These are phyloP conservation scores for Aspergillus sp. DNA, from an alignment of 2,329 filamentous ascomycete genomes.

Conservation along the genomic window DNA sequence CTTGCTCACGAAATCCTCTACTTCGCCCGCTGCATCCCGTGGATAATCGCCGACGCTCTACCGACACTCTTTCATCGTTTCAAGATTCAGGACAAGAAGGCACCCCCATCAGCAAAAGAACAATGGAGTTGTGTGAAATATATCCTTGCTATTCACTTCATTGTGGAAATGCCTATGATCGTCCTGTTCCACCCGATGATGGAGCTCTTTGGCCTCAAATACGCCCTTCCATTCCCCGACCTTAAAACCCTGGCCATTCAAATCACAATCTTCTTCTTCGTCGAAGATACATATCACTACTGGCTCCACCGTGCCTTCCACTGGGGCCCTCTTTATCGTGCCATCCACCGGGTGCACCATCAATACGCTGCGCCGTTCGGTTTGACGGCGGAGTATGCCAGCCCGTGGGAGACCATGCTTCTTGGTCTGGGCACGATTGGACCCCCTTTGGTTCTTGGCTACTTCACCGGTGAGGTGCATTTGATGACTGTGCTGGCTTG, in stretches of 20 bases:
- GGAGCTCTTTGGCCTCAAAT: slow-evolving; percentile 83
- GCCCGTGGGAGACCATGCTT: slow-evolving; percentile 91
- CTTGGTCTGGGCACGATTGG: slow-evolving; percentile 83
- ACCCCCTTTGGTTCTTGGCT: slow-evolving; percentile 76
- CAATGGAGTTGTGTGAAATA: slow-evolving; percentile 90
- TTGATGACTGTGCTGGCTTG: slow-evolving; percentile 94
- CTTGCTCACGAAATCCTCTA: slow-evolving; percentile 89
- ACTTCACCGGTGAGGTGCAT: slow-evolving; percentile 79
- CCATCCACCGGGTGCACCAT: slow-evolving; percentile 97
- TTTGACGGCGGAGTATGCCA: slow-evolving; percentile 92
- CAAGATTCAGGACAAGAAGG: slow-evolving; percentile 89
- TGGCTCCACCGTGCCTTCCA: slow-evolving; percentile 90
- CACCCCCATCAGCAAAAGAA: slow-evolving; percentile 75
- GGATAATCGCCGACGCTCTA: slow-evolving; percentile 84
- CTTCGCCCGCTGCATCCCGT: slow-evolving; percentile 85
- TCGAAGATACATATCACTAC: slow-evolving; percentile 98
- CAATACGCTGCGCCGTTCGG: slow-evolving; percentile 96
- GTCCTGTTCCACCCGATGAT: slow-evolving; percentile 91
- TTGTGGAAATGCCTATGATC: slow-evolving; percentile 93
- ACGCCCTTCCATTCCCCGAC: slow-evolving; percentile 81
- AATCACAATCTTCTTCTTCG: slow-evolving; percentile 85
- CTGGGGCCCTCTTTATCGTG: slow-evolving; percentile 89
- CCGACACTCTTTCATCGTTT: slow-evolving; percentile 79
- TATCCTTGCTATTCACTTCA: slow-evolving; percentile 91
- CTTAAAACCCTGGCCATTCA: slow-evolving; percentile 81